Percentiles rank a stretch among this genome's conserved stretches.
Evolutionary conservation across 2,329 filamentous ascomycete species (phyloP).

Genomic region (Colletotrichum sp.): DNA sequence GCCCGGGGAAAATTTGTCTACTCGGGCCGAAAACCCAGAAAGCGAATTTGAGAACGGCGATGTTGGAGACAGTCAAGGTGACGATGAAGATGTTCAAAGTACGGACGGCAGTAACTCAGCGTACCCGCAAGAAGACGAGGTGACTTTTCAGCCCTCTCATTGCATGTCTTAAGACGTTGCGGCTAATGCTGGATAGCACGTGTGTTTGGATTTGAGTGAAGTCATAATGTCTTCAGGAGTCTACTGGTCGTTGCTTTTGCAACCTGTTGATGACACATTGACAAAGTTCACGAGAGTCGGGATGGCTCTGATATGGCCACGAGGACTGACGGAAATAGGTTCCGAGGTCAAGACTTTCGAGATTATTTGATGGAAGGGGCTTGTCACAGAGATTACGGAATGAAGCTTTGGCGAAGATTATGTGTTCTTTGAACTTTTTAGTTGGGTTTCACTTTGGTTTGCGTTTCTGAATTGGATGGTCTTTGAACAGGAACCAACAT

Average conservation of each 20-base stretch:
- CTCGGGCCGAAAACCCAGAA: too few species aligned
- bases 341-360: not conserved
- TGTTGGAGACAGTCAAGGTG: accelerated
- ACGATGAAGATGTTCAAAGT: not conserved
- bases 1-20: too few species aligned
- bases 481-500: too few species aligned
- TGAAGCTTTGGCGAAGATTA: not conserved
- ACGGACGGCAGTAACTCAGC: not conserved
- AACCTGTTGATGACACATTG: not conserved
- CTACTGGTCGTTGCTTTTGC: not conserved
- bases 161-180: not conserved
- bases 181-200: not conserved
- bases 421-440: not conserved
- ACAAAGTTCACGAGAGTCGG: not conserved
- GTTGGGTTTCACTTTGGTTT: too few species aligned
- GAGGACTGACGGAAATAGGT: not conserved
- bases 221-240: not conserved
- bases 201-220: not conserved
- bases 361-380: not conserved
- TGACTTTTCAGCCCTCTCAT: not conserved
- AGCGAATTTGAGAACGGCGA: not conserved
- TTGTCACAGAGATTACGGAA: not conserved
- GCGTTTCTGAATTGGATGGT: too few species aligned
- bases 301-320: not conserved
- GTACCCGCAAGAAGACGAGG: not conserved